Conservation (phyloP, 441 rosid species). For the Brassica hybrid region DNA sequence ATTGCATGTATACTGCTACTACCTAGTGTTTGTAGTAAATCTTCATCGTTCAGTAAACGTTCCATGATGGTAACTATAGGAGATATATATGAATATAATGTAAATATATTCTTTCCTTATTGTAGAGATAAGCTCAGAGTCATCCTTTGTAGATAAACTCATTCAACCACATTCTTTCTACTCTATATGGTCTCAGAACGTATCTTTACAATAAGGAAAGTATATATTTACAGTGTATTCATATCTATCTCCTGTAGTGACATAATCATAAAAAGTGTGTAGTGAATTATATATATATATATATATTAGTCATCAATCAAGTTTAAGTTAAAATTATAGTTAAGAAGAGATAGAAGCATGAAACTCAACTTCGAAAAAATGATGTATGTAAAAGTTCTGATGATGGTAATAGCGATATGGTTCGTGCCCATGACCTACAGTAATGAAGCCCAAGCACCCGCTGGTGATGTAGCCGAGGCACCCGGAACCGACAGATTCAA, state of each 20-base stretch:
- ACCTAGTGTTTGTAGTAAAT: neutral
- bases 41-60: neutral
- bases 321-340: neutral
- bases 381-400: constrained; percentile 1
- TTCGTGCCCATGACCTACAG: constrained; percentile 8
- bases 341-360: constrained; percentile 1
- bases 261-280: neutral
- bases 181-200: neutral
- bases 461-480: neutral
- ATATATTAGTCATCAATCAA: constrained; percentile 10
- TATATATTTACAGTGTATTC: neutral
- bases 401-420: constrained; percentile 24
- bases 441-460: constrained; percentile 7
- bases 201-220: neutral
- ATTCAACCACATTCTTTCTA: neutral
- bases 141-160: too few species aligned
- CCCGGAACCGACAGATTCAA: neutral
- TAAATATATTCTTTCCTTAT: neutral
- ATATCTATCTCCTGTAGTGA: neutral
- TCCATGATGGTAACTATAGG: neutral
- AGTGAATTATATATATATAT: neutral
- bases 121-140: neutral
- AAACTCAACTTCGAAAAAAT: neutral
- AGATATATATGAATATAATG: neutral
- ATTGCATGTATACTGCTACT: too few species aligned